phyloP scores from a whole-genome alignment of 2,329 filamentous ascomycete species.

The Fusarium sp. region DNA sequence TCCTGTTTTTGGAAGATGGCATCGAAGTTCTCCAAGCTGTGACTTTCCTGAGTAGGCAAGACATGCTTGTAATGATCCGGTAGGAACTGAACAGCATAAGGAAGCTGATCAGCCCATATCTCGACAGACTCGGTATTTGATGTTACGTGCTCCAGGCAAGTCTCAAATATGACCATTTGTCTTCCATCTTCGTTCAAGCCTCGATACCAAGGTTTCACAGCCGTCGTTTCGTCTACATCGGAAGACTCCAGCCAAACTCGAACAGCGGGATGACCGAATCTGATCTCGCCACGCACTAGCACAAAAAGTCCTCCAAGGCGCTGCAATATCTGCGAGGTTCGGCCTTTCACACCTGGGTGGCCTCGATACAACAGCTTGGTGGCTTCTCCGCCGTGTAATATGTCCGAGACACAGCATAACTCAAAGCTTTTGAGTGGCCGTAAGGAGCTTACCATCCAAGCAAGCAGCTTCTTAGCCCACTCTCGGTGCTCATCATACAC shows the following conservation, averaged over 20 bases:
- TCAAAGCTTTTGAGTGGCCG: slow-evolving; percentile 1
- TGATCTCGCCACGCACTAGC: not conserved
- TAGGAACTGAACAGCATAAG: slow-evolving; percentile 9
- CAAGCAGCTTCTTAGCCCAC: slow-evolving; percentile 7
- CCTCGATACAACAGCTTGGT: not conserved
- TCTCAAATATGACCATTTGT: not conserved
- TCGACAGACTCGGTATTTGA: not conserved
- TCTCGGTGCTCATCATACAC: not conserved
- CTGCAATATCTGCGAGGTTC: not conserved
- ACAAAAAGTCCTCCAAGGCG: not conserved
- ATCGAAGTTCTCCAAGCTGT: not conserved
- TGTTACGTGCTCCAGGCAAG: not conserved
- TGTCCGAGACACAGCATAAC: slow-evolving; percentile 1
- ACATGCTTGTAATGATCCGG: not conserved
- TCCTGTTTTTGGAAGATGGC: not conserved
- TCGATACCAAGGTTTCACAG: slow-evolving; percentile 5
- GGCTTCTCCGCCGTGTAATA: not conserved
- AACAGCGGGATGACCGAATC: slow-evolving; percentile 3
- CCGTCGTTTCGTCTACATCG: not conserved
- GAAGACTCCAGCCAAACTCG: slow-evolving; percentile 5
- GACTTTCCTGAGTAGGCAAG: not conserved
- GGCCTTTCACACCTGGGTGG: not conserved
- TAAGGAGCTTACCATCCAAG: slow-evolving; percentile 3
- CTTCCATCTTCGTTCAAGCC: not conserved
- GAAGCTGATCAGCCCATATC: not conserved